Conservation (phyloP, 768 basidiomycete species). For the Podaxis sp. region DNA sequence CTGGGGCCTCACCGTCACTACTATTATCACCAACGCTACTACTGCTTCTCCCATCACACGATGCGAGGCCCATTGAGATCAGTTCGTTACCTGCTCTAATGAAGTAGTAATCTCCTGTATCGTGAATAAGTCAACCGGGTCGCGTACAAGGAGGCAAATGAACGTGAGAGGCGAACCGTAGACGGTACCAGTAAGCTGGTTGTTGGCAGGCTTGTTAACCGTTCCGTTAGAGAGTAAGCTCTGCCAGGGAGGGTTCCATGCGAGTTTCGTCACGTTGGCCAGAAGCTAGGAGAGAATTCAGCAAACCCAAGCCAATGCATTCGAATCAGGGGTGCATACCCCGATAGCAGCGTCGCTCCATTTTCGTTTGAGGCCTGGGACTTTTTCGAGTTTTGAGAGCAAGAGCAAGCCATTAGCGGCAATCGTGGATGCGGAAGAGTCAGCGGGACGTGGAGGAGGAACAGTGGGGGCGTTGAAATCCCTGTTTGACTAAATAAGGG, state of each 20-base stretch:
- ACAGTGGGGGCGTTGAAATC: conserved; percentile 68
- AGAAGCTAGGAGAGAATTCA: conserved; percentile 35
- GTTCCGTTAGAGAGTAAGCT: conserved; percentile 67
- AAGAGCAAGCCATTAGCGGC: conserved; percentile 59
- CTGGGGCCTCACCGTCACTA: neutral
- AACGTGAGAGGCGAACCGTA: conserved; percentile 30
- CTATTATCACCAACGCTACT: neutral
- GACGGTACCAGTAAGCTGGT: conserved; percentile 60
- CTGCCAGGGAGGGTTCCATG: conserved; percentile 61
- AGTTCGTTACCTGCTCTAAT: conserved; percentile 55
- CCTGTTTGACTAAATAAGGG: conserved; percentile 34
- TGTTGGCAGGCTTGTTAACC: conserved; percentile 54
- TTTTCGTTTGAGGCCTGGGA: conserved; percentile 25
- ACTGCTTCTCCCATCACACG: conserved; percentile 25
- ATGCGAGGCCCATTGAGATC: conserved; percentile 40
- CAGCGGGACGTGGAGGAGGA: conserved; percentile 55
- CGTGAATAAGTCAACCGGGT: conserved; percentile 1
- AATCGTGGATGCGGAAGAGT: conserved; percentile 69
- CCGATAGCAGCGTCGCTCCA: conserved; percentile 51
- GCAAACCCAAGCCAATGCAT: neutral
- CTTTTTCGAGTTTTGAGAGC: conserved; percentile 44
- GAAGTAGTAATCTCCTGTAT: conserved; percentile 62
- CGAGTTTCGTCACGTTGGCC: conserved; percentile 43
- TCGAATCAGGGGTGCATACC: conserved; percentile 27
- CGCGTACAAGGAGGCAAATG: neutral